Evolutionary conservation across 208 protist genomes (phyloP).

Genomic region (Acanthamoeba quina): DNA sequence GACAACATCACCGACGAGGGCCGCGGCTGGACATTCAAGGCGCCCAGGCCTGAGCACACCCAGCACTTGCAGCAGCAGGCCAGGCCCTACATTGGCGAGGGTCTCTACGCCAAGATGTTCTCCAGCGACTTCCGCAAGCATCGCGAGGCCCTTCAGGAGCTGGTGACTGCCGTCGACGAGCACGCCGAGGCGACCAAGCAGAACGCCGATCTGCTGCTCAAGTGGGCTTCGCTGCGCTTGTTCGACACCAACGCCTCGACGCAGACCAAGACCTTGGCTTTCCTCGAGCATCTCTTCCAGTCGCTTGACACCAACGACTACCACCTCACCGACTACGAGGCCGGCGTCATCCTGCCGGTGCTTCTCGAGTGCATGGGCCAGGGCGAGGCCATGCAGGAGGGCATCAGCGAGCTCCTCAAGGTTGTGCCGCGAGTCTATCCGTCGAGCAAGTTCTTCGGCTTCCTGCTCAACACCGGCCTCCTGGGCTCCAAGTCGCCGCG

Average conservation of each 20-base stretch:
- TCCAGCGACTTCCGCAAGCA: slow-evolving; percentile 74
- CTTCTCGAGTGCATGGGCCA: slow-evolving; percentile 65
- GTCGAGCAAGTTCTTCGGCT: slow-evolving; percentile 68
- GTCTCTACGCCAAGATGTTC: slow-evolving; percentile 40
- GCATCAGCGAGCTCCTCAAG: slow-evolving; percentile 37
- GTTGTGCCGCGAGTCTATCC: slow-evolving; percentile 74
- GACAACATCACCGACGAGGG: slow-evolving; percentile 55
- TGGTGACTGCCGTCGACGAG: not conserved
- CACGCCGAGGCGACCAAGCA: not conserved
- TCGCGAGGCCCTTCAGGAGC: slow-evolving; percentile 42
- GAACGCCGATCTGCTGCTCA: slow-evolving; percentile 79
- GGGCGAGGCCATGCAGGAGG: slow-evolving; percentile 35
- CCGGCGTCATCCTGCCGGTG: slow-evolving; percentile 66
- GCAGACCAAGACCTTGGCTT: slow-evolving; percentile 73
- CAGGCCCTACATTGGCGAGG: not conserved
- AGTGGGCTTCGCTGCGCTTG: slow-evolving; percentile 79
- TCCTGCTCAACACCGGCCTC: slow-evolving; percentile 45
- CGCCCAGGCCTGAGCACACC: slow-evolving; percentile 68
- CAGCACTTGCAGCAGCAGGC: slow-evolving; percentile 70
- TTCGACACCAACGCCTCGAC: slow-evolving; percentile 79
- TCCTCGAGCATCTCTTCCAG: slow-evolving; percentile 56
- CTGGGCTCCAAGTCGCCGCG: slow-evolving; percentile 75
- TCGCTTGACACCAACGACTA: slow-evolving; percentile 52
- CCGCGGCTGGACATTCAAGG: not conserved
- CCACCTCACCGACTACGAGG: slow-evolving; percentile 80